Evolutionary conservation across 1,284 basidiomycete genomes (phyloP), one percentile per base, ranked within the genome.

Genomic region (Lentinula novae-zelandiae): DNA sequence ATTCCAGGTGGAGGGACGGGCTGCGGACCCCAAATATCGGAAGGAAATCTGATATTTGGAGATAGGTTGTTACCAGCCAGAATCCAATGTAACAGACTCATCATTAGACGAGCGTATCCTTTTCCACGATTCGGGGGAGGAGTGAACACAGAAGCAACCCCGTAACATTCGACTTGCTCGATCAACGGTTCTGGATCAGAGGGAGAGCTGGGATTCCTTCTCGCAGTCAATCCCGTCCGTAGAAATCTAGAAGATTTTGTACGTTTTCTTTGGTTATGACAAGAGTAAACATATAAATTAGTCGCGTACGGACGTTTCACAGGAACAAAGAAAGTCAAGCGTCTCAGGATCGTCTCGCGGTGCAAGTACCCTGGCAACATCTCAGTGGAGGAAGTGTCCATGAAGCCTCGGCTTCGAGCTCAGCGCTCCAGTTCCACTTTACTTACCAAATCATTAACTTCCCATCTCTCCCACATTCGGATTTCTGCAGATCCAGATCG

Each of bases 21-120:
- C n/a, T 17, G 34, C 0, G 56, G 38, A 5, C 77, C 77, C 77
- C 76, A 79, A 40, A 71, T 69, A 10, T 65, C 49, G 2, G 76
- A 75, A 60, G 78, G 79, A 36, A 51, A 58, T n/a, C 17, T 34
- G 34, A 10, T 22, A n/a, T 49, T 39, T 6, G 34, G 10, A 31
- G 48, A 34, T 6, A 42, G 15, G 3, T 40, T 48, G 27, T 51
- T 10, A 10, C 49, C 57, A 5, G 78, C 79, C 13, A 84, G 65
- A 0, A 81, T 74, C 73, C 78, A 81, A 63, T 84, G 82, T 27
- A 85, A 60, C 12, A 84, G 71, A 8, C 74, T 69, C 82, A 83
- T 82, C 81, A 84, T 82, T 62, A 79, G 77, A 15, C 63, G 65
- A 2, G 79, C 82, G 64, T 82, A 83, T 2, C 83, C 83, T 49